Percentiles rank a stretch among this genome's conserved stretches.
Evolutionary conservation across 495 filamentous ascomycete genomes (phyloP).

Genomic region (Lindgomyces ingoldianus): DNA sequence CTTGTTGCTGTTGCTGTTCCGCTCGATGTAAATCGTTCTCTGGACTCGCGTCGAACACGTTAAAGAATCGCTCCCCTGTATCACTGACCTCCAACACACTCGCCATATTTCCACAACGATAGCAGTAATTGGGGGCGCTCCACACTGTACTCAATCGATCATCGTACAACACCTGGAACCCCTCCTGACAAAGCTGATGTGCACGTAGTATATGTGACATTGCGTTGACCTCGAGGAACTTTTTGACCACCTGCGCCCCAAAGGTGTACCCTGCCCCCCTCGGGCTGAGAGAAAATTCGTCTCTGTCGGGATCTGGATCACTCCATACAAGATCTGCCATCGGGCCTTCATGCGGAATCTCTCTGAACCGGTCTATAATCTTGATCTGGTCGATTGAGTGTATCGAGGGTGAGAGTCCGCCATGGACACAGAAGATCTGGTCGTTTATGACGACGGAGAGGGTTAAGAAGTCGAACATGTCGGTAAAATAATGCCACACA

Average conservation of each 20-base stretch:
- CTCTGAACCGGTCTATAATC: constrained; percentile 96
- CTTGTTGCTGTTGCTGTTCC: constrained; percentile 67
- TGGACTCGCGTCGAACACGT: constrained; percentile 94
- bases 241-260: constrained; percentile 93
- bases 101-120: constrained; percentile 94
- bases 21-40: constrained; percentile 88
- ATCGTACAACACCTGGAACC: constrained; percentile 93
- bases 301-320: constrained; percentile 90
- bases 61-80: constrained; percentile 87
- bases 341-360: constrained; percentile 96
- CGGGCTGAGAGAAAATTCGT: constrained; percentile 93
- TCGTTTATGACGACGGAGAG: constrained; percentile 97
- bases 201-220: constrained; percentile 97
- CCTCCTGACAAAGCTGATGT: constrained; percentile 96
- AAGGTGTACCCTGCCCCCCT: constrained; percentile 96
- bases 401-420: constrained; percentile 90
- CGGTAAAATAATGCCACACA: constrained; percentile 99
- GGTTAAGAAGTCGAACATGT: constrained; percentile 99
- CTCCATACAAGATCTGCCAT: constrained; percentile 99
- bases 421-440: constrained; percentile 98
- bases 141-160: constrained; percentile 93
- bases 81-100: constrained; percentile 95
- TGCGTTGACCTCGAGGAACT: constrained; percentile 93
- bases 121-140: constrained; percentile 97
- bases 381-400: constrained; percentile 99